These are phyloP conservation scores for Zopfia rhizophila DNA, from an alignment of 2,329 filamentous ascomycete species.

Conservation along the genomic window DNA sequence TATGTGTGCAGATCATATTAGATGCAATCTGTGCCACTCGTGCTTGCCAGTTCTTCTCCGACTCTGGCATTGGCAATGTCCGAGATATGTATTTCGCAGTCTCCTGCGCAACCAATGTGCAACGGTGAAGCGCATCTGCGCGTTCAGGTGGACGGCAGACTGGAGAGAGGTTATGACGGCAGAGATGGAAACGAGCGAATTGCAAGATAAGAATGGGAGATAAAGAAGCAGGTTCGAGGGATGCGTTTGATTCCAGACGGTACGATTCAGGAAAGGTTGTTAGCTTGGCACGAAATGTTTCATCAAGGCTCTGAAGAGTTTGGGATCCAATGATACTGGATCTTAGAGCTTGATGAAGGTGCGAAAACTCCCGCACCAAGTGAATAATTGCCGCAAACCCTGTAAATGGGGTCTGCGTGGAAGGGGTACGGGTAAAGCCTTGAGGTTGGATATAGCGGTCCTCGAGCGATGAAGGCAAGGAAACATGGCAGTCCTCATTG, in stretches of 20 bases:
- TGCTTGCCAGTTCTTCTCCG: slow-evolving; percentile 59
- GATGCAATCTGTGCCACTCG: slow-evolving; percentile 75
- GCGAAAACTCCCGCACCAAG: slow-evolving; percentile 80
- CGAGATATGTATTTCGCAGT: slow-evolving; percentile 81
- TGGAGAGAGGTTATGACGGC: slow-evolving; percentile 87
- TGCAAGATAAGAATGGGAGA: slow-evolving; percentile 82
- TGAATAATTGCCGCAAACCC: slow-evolving; percentile 83
- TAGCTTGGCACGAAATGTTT: slow-evolving; percentile 80
- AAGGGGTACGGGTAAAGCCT: slow-evolving; percentile 53
- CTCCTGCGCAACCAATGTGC: slow-evolving; percentile 77
- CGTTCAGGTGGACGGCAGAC: slow-evolving; percentile 73
- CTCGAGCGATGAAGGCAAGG: slow-evolving; percentile 81
- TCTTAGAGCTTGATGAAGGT: slow-evolving; percentile 76
- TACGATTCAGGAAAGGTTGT: slow-evolving; percentile 79
- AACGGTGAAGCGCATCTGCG: slow-evolving; percentile 78
- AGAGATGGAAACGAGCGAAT: slow-evolving; percentile 83
- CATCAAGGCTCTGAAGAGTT: slow-evolving; percentile 81
- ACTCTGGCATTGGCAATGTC: slow-evolving; percentile 59
- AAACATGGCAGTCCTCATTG: slow-evolving; percentile 87
- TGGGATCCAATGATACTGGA: slow-evolving; percentile 69
- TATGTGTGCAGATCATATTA: slow-evolving; percentile 80
- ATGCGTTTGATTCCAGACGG: slow-evolving; percentile 71
- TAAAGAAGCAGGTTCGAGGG: slow-evolving; percentile 78
- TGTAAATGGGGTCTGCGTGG: slow-evolving; percentile 63
- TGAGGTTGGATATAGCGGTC: slow-evolving; percentile 76